phyloP scores from a whole-genome alignment of 1,284 basidiomycete species.

The Takashimella koratensis region DNA sequence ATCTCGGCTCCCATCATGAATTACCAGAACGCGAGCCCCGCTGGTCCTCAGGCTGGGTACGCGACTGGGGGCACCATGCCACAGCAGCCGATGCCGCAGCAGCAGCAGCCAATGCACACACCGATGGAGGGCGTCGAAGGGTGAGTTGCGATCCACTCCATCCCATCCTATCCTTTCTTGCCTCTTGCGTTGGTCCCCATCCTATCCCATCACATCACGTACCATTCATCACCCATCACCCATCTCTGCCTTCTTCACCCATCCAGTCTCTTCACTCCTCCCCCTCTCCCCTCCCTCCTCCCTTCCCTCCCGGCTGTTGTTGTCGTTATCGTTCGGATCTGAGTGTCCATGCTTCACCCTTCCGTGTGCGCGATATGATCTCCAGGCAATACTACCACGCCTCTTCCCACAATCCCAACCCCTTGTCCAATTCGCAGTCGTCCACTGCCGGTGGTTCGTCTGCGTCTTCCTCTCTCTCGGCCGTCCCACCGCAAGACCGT shows the following conservation, averaged over 20 bases:
- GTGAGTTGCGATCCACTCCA: constrained; percentile 10
- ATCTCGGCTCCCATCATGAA: not conserved
- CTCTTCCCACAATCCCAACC: not conserved
- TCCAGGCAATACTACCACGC: not conserved
- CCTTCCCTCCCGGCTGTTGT: too few relatives aligned
- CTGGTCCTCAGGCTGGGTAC: not conserved
- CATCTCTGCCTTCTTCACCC: not conserved
- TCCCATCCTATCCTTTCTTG: constrained; percentile 5
- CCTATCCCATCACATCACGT: not conserved
- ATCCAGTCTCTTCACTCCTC: not conserved
- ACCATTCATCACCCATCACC: not conserved
- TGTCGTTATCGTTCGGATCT: too few relatives aligned
- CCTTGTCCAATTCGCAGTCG: constrained; percentile 5
- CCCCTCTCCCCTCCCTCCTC: not conserved
- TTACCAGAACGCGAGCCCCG: constrained; percentile 1
- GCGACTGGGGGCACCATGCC: not conserved
- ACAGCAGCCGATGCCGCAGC: constrained; percentile 2
- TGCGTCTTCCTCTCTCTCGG: constrained; percentile 28
- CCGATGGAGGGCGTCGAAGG: constrained; percentile 34
- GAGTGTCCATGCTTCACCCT: not conserved
- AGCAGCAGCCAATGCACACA: not conserved
- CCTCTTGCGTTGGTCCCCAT: constrained; percentile 10
- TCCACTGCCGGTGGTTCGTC: constrained; percentile 19
- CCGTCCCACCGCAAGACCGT: constrained; percentile 25
- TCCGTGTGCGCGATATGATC: not conserved